phyloP scores from a whole-genome alignment of 75 land plant species.

The Azolla pinnata region DNA sequence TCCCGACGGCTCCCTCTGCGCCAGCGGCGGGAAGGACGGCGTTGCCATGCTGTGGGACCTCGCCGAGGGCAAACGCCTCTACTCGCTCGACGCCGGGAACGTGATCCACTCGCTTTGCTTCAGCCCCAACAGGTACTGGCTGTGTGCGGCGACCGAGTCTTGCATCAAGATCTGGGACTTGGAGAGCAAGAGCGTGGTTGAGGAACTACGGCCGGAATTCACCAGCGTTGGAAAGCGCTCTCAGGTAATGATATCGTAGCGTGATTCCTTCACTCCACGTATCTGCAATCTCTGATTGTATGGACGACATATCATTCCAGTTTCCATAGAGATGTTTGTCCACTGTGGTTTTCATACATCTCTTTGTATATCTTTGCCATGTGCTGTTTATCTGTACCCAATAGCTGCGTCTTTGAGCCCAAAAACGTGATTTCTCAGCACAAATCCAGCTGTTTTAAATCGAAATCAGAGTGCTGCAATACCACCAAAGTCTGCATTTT shows the following conservation, averaged over 20 bases:
- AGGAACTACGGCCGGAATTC: slow-evolving; percentile 58
- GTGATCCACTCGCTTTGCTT: slow-evolving; percentile 73
- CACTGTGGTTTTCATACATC: background rate
- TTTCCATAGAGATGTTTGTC: too few relatives aligned
- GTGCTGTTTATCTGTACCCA: background rate
- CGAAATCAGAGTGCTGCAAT: too few relatives aligned
- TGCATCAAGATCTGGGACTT: slow-evolving; percentile 82
- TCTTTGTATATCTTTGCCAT: background rate
- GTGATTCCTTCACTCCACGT: too few relatives aligned
- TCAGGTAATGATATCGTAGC: background rate
- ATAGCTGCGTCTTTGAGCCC: too few relatives aligned
- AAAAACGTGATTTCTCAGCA: too few relatives aligned
- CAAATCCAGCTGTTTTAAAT: too few relatives aligned
- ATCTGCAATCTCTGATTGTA: too few relatives aligned
- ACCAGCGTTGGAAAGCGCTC: slow-evolving; percentile 20
- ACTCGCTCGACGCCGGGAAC: slow-evolving; percentile 62
- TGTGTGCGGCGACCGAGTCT: slow-evolving; percentile 73
- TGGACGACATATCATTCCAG: too few relatives aligned
- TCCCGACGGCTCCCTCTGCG: slow-evolving; percentile 58
- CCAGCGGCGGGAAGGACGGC: slow-evolving; percentile 48
- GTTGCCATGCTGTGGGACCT: slow-evolving; percentile 81
- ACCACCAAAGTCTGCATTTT: too few relatives aligned
- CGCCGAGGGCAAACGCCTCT: slow-evolving; percentile 69
- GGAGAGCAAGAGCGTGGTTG: slow-evolving; percentile 80
- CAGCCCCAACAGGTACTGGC: slow-evolving; percentile 90